These are phyloP conservation scores for Linum lewisii DNA, from an alignment of 345 rosid species.

Conservation along the genomic window DNA sequence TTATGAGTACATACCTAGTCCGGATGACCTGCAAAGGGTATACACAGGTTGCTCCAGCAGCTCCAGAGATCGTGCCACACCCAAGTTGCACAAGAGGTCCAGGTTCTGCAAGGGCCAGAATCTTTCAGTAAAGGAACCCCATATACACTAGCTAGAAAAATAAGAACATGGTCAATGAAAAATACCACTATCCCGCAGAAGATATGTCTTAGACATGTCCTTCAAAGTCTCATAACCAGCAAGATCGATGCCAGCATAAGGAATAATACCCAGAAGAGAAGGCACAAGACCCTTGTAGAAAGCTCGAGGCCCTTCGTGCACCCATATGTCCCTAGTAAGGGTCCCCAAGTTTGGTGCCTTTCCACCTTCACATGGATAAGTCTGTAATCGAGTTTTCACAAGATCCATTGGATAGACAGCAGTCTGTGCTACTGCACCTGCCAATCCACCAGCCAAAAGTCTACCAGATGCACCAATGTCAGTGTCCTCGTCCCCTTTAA, in stretches of 20 bases:
- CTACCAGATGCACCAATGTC: conserved; percentile 56
- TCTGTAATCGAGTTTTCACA: conserved; percentile 86
- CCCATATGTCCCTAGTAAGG: conserved; percentile 58
- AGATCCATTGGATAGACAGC: conserved; percentile 85
- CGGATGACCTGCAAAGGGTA: conserved; percentile 92
- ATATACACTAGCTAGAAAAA: background rate
- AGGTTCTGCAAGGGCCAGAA: conserved; percentile 37
- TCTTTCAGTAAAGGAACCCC: background rate
- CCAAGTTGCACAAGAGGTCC: conserved; percentile 86
- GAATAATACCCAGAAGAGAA: conserved; percentile 81
- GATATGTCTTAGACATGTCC: conserved; percentile 67
- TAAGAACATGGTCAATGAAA: conserved; percentile 1
- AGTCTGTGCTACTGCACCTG: conserved; percentile 91
- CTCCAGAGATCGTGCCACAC: conserved; percentile 80
- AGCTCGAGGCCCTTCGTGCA: conserved; percentile 81
- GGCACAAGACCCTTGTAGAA: conserved; percentile 82
- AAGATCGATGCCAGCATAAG: conserved; percentile 94
- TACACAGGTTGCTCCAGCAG: conserved; percentile 88
- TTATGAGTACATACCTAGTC: conserved; percentile 45
- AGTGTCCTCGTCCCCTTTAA: conserved; percentile 38
- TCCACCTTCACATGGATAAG: conserved; percentile 52
- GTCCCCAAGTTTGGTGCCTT: conserved; percentile 47
- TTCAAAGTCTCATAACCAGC: conserved; percentile 82
- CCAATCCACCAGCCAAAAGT: conserved; percentile 75
- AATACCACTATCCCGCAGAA: conserved; percentile 60